Percentiles rank a stretch among this genome's conserved stretches.
These are phyloP conservation scores for Fusarium chlamydosporum DNA, from an alignment of 2,329 filamentous ascomycete species.

Conservation along the genomic window DNA sequence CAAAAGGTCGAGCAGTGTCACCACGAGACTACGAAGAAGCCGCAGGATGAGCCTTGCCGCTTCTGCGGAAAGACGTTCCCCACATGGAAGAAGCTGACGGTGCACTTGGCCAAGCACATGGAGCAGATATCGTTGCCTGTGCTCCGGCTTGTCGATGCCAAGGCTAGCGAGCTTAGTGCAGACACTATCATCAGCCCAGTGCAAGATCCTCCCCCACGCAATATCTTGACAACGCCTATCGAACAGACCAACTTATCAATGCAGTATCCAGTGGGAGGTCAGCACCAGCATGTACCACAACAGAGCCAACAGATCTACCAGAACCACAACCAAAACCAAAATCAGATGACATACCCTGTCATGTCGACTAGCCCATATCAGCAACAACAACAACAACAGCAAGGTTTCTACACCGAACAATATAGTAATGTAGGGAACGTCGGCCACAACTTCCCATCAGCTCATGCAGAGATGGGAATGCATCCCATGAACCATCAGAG, in stretches of 20 bases:
- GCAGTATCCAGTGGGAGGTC: conserved; percentile 42
- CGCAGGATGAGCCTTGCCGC: conserved; percentile 83
- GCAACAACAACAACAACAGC: conserved; percentile 33
- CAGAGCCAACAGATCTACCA: conserved; percentile 43
- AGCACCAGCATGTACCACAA: conserved; percentile 42
- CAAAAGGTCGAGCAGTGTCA: conserved; percentile 83
- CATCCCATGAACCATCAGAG: conserved; percentile 47
- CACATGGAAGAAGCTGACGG: conserved; percentile 92
- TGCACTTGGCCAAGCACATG: conserved; percentile 96
- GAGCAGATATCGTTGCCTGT: conserved; percentile 90
- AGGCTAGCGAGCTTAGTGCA: conserved; percentile 64
- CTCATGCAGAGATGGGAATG: conserved; percentile 47
- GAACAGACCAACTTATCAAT: conserved; percentile 42
- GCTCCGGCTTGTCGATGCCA: conserved; percentile 69
- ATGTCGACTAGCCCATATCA: conserved; percentile 49
- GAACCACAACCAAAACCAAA: conserved; percentile 33
- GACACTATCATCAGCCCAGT: conserved; percentile 78
- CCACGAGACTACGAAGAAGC: conserved; percentile 73
- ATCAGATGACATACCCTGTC: conserved; percentile 48
- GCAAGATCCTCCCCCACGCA: conserved; percentile 63
- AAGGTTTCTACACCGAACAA: conserved; percentile 48
- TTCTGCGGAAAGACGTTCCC: conserved; percentile 87
- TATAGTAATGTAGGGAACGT: conserved; percentile 51
- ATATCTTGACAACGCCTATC: conserved; percentile 49
- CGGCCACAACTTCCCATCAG: conserved; percentile 48